phyloP scores from a whole-genome alignment of 2,329 filamentous ascomycete species.

The Coleophoma eucalyptorum region DNA sequence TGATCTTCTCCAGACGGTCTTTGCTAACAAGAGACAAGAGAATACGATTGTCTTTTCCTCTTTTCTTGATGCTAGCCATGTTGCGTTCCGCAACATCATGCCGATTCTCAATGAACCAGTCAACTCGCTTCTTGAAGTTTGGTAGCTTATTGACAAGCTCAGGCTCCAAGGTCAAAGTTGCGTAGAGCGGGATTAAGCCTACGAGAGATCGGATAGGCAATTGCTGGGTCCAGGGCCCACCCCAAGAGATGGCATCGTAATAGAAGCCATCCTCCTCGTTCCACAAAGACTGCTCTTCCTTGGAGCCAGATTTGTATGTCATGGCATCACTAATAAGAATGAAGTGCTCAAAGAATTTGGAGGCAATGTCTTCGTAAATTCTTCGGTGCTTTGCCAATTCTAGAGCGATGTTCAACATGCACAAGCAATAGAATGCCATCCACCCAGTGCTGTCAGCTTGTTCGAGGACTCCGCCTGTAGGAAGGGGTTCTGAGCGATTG shows the following conservation, averaged over 20 bases:
- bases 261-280: conserved; percentile 97
- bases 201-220: conserved; percentile 89
- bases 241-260: conserved; percentile 97
- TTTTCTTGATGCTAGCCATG: conserved; percentile 87
- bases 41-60: conserved; percentile 86
- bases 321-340: conserved; percentile 97
- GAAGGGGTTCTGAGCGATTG: conserved; percentile 92
- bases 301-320: conserved; percentile 71
- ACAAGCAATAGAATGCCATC: conserved; percentile 98
- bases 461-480: conserved; percentile 88
- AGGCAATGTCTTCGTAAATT: conserved; percentile 94
- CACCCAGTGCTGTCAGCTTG: conserved; percentile 97
- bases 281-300: conserved; percentile 82
- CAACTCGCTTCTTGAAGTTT: conserved; percentile 84
- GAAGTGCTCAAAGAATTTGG: conserved; percentile 99
- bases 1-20: conserved; percentile 83
- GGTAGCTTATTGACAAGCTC: conserved; percentile 90
- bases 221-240: conserved; percentile 89
- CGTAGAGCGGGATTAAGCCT: conserved; percentile 89
- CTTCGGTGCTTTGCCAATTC: conserved; percentile 93
- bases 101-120: conserved; percentile 91
- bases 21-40: conserved; percentile 88
- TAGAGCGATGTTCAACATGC: conserved; percentile 94
- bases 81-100: conserved; percentile 87
- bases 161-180: conserved; percentile 86